A percentile compares a stretch with the other conserved stretches of the same genome.
phyloP scores from a whole-genome alignment of 495 filamentous ascomycete genomes.

The Penicillium taxi region DNA sequence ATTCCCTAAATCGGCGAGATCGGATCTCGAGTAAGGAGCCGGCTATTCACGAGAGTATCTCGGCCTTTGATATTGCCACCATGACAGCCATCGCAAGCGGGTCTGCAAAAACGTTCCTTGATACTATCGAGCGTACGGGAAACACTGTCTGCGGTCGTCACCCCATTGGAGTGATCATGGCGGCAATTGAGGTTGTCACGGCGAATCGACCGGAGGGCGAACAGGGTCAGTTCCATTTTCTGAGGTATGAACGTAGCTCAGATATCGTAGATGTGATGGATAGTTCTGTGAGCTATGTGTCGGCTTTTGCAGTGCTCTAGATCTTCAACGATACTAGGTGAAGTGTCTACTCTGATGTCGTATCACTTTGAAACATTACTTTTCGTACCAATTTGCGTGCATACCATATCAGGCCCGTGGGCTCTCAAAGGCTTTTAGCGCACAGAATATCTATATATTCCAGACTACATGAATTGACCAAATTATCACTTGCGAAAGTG shows the following conservation, averaged over 20 bases:
- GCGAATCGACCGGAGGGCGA: slow-evolving; percentile 21
- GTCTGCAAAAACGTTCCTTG: slow-evolving; percentile 57
- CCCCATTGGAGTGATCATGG: slow-evolving; percentile 92
- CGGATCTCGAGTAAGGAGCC: slow-evolving; percentile 35
- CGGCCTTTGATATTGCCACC: slow-evolving; percentile 65
- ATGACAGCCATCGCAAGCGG: slow-evolving; percentile 80
- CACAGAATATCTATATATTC: too few relatives aligned
- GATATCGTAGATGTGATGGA: slow-evolving; percentile 62
- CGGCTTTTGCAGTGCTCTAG: slow-evolving; percentile 37
- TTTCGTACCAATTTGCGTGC: too few relatives aligned
- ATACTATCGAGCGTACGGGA: slow-evolving; percentile 58
- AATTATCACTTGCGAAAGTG: too few relatives aligned
- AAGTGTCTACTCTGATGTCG: too few relatives aligned
- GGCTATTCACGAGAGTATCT: slow-evolving; percentile 79
- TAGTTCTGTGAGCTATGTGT: slow-evolving; percentile 90
- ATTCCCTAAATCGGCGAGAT: slow-evolving; percentile 32
- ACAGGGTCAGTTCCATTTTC: slow-evolving; percentile 67
- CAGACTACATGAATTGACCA: too few relatives aligned
- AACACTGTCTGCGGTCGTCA: slow-evolving; percentile 96
- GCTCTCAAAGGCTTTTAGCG: too few relatives aligned
- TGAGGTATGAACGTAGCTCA: slow-evolving; percentile 86
- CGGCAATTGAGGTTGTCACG: slow-evolving; percentile 59
- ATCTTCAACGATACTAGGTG: neutral
- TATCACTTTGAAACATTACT: too few relatives aligned
- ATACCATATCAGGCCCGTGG: too few relatives aligned